A percentile compares a stretch with the other conserved stretches of the same genome.
Conservation (phyloP, 1,139 yeast genomes). For the Sugiyamaella sp. region DNA sequence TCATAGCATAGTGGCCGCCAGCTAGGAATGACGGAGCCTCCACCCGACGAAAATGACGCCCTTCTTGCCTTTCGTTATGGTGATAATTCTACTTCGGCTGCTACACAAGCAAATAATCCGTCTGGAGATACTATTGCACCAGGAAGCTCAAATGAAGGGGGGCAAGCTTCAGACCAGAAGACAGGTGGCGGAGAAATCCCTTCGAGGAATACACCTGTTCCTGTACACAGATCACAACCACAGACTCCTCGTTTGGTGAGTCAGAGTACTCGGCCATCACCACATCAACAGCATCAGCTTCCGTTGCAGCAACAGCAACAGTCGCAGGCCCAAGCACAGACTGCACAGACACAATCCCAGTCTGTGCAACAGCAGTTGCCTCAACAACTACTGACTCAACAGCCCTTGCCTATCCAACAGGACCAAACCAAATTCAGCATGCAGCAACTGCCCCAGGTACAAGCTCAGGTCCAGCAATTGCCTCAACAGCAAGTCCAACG, state of each 20-base stretch:
- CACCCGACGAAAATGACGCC: conserved; percentile 26
- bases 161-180: conserved; percentile 18
- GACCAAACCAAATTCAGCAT: conserved; percentile 35
- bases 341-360: conserved; percentile 29
- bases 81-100: conserved; percentile 22
- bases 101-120: conserved; percentile 8
- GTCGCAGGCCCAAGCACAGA: conserved; percentile 29
- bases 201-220: conserved; percentile 9
- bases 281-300: conserved; percentile 35
- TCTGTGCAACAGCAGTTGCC: conserved; percentile 9
- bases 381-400: conserved; percentile 27
- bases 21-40: conserved; percentile 29
- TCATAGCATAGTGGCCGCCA: background rate
- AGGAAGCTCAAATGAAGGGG: conserved; percentile 4
- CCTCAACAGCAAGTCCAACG: conserved; percentile 20
- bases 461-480: conserved; percentile 21
- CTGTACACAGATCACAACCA: conserved; percentile 21
- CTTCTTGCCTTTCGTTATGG: conserved; percentile 26
- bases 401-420: conserved; percentile 31
- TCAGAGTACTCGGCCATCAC: conserved; percentile 32
- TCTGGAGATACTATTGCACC: conserved; percentile 3
- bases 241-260: conserved; percentile 20
- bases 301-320: conserved; percentile 31
- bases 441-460: conserved; percentile 32
- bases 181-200: conserved; percentile 23